Base-by-base conservation (phyloP, 768 basidiomycete genomes). In the Chalciporus piperatus region DNA sequence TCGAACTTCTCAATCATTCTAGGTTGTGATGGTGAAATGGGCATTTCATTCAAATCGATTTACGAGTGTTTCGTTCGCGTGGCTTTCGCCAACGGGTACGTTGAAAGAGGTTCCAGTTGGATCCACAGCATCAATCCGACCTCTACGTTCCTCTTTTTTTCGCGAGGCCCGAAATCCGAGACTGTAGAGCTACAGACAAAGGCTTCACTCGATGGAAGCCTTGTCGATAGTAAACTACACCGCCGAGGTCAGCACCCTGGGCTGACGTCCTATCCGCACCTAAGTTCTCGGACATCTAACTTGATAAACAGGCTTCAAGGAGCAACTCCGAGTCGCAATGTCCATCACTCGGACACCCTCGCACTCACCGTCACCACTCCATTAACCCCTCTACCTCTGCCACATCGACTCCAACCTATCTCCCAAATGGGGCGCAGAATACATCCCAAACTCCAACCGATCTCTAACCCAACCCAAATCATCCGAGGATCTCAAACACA, bases 261-360 rank as follows among this genome's bases (percentile, higher is more conserved):
- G 6, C 16, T 44, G 16, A 37, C 38, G 14, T 50, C 50, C 19
- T 22, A 20, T 19, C 14, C n/a, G n/a, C n/a, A n/a, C n/a, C n/a
- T n/a, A n/a, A n/a, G n/a, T n/a, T n/a, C n/a, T n/a, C n/a, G n/a
- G n/a, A n/a, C n/a, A n/a, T n/a, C n/a, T n/a, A n/a, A n/a, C n/a
- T n/a, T n/a, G 30, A 7, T 25, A 13, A 13, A 1, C 27, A 48
- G 46, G 48, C 32, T 33, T 13, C 14, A 40, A 42, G n/a, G 38
- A n/a, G n/a, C n/a, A n/a, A n/a, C n/a, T 5, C 39, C 52, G 47
- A 8, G 9, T 47, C 13, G 41, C 48, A 0, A 43, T 42, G 13
- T 13, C 47, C 44, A 7, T 66, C 19, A 52, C 53, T 12, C 39
- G 56, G 37, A 64, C 50, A n/a, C 57, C 13, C 20, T 27, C 23